Evolutionary conservation across 108 stramenopile genomes (phyloP), one percentile per base, ranked within the genome.

Genomic region (Cyclostephanos tholiformis): DNA sequence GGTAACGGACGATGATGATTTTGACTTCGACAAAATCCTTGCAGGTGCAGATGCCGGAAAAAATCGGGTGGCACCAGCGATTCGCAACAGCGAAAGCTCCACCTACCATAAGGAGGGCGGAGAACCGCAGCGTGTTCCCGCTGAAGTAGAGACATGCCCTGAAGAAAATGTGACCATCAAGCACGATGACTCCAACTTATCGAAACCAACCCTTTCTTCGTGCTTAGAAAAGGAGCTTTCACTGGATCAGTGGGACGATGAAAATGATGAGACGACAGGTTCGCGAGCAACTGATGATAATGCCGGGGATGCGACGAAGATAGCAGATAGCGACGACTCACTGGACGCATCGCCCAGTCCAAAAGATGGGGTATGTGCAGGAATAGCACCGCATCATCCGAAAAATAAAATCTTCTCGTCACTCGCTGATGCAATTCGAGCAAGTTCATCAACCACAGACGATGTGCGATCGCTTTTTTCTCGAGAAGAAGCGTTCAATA

Each of bases 11-110:
- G 72, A 72, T 29, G 71, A 79, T 65, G 78, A 79, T 73, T 73
- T 79, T 48, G 78, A 79, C 72, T 79, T 79, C 65, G 78, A 79
- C 52, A 55, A 64, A 63, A 79, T 79, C 44, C 71, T 79, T 46
- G 67, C 78, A 0, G 78, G 68, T 39, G 78, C 52, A 8, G 78
- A 67, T 67, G 49, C 25, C 13, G 51, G 29, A 27, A 22, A n/a
- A 67, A 51, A 32, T 51, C 58, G 44, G 30, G 53, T 3, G 30
- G 39, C 10, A 8, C 5, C 50, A 49, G 30, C 2, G 29, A 67
- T 19, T 51, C 29, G 19, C 36, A 27, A 38, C 48, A 62, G n/a
- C 59, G 51, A 51, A 26, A 49, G 8, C 17, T 59, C 39, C 20
- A 4, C 32, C 23, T 53, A 73, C 20, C 35, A 53, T 11, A 53